Conservation (phyloP, 331 rosid species). For the Quercus phellos region DNA sequence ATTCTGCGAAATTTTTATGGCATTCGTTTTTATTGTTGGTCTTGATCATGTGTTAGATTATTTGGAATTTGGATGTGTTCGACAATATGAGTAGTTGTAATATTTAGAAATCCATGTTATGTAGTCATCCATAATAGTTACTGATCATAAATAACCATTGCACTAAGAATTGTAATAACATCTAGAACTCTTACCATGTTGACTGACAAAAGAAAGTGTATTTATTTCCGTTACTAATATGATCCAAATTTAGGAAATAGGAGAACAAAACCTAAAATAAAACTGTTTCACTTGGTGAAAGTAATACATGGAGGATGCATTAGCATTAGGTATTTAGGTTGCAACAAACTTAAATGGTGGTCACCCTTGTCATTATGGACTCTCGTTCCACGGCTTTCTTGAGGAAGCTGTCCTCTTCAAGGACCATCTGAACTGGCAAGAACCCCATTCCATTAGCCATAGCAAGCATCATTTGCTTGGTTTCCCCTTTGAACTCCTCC, state of each 20-base stretch:
- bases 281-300: not conserved
- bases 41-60: not conserved
- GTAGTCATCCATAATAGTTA: too few relatives aligned
- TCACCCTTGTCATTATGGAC: conserved; percentile 8
- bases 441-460: conserved; percentile 70
- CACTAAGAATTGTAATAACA: too few relatives aligned
- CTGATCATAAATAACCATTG: too few relatives aligned
- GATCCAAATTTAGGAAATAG: not conserved
- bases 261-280: too few relatives aligned
- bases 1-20: not conserved
- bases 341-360: conserved; percentile 6
- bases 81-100: too few relatives aligned
- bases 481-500: conserved; percentile 64
- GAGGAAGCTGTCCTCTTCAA: conserved; percentile 59
- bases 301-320: not conserved
- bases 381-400: conserved; percentile 67
- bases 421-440: conserved; percentile 64
- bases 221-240: not conserved
- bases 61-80: not conserved
- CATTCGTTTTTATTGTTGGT: not conserved
- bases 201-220: not conserved
- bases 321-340: not conserved
- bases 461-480: conserved; percentile 66
- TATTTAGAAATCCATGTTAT: too few relatives aligned
- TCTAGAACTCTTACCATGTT: not conserved